These are phyloP conservation scores for Ogataea nonfermentans DNA, from an alignment of 805 yeast genomes.

Conservation along the genomic window DNA sequence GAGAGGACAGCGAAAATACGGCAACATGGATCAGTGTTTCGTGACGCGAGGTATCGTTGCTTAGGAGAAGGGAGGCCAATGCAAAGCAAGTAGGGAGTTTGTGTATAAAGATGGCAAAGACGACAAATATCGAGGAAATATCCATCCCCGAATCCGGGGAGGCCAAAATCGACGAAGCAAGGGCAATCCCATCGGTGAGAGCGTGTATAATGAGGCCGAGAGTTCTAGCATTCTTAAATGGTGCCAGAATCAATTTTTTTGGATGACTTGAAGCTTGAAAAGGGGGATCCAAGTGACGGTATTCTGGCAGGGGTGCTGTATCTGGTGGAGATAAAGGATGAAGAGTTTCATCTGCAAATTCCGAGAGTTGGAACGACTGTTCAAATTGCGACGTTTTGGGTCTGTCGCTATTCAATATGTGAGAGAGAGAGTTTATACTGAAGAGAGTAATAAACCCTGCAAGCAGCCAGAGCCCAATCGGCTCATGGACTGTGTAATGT, in stretches of 20 bases:
- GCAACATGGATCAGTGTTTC: conserved; percentile 46
- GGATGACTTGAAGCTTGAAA: conserved; percentile 6
- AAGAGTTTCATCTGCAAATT: not conserved
- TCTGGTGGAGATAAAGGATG: conserved; percentile 7
- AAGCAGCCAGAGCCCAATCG: conserved; percentile 48
- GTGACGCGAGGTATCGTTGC: conserved; percentile 31
- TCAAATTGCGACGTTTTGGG: conserved; percentile 1
- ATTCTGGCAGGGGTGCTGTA: not conserved
- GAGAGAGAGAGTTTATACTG: conserved; percentile 39
- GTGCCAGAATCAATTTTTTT: conserved; percentile 25
- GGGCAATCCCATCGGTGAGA: conserved; percentile 68
- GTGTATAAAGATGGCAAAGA: conserved; percentile 63
- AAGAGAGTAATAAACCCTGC: conserved; percentile 56
- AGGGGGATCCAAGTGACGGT: not conserved
- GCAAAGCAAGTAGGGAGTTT: conserved; percentile 77
- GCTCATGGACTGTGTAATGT: conserved; percentile 25
- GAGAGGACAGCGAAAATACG: conserved; percentile 59
- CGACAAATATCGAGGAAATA: conserved; percentile 38
- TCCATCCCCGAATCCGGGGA: conserved; percentile 16
- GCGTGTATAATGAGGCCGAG: conserved; percentile 67
- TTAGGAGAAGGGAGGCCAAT: conserved; percentile 51
- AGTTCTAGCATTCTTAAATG: conserved; percentile 47
- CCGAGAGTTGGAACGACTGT: conserved; percentile 3
- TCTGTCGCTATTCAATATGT: conserved; percentile 7
- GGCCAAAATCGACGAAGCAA: conserved; percentile 54